Evolutionary conservation across 306 rosid species (phyloP).

Genomic region (Ceratonia siliqua): DNA sequence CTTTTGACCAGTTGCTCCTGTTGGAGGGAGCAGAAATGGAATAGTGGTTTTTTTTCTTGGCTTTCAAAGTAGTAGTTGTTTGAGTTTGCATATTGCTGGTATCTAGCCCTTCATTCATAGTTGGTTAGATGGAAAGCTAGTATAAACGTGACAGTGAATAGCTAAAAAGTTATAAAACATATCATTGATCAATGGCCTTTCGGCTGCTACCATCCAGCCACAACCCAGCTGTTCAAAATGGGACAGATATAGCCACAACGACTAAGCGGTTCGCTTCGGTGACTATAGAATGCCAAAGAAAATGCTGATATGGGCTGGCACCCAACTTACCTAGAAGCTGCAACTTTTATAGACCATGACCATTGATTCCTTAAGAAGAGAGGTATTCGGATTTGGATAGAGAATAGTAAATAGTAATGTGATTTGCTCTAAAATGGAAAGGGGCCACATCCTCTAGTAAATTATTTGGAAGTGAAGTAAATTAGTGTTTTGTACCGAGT

Average conservation of each 20-base stretch:
- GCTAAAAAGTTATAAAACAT: neutral
- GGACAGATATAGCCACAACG: neutral
- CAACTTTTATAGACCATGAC: too few relatives aligned
- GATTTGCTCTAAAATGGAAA: neutral
- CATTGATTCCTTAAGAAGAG: too few relatives aligned
- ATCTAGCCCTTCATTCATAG: conserved; percentile 28
- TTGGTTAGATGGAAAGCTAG: conserved; percentile 14
- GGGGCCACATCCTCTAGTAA: neutral
- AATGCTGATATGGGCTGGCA: conserved; percentile 36
- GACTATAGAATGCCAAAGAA: conserved; percentile 21
- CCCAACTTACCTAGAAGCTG: neutral
- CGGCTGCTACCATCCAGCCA: conserved; percentile 2
- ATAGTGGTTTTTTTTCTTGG: conserved; percentile 10
- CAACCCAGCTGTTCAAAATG: neutral
- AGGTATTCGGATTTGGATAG: too few relatives aligned
- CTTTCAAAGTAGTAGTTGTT: conserved; percentile 3
- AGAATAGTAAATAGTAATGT: too few relatives aligned
- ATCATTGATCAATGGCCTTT: conserved; percentile 12
- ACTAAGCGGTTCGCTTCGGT: neutral
- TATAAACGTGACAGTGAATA: neutral
- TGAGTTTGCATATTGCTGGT: conserved; percentile 15
- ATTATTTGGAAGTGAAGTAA: neutral
- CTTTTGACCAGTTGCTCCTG: conserved; percentile 18
- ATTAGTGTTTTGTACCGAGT: neutral
- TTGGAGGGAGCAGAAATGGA: conserved; percentile 46